Evolutionary conservation across 2,329 filamentous ascomycete genomes (phyloP).

Genomic region (Akanthomyces muscarius): DNA sequence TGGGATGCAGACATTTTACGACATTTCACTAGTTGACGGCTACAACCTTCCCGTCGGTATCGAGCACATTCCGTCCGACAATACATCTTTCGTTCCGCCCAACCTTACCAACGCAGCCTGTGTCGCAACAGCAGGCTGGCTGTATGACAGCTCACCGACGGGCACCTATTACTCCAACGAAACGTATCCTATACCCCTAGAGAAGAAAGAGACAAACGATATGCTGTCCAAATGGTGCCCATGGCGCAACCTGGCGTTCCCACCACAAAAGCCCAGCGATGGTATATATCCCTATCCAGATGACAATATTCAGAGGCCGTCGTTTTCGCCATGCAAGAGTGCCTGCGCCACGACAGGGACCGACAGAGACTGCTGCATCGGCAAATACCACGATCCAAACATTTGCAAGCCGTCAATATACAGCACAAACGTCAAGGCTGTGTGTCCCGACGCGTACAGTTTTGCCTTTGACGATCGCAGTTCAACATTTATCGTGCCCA

Average conservation of each 20-base stretch:
- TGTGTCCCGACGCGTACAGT: conserved; percentile 83
- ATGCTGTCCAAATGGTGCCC: conserved; percentile 70
- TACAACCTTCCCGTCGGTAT: conserved; percentile 74
- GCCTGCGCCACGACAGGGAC: conserved; percentile 67
- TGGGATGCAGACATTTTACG: conserved; percentile 68
- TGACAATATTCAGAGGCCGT: conserved; percentile 63
- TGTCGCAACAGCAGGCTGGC: conserved; percentile 63
- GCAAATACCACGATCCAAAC: conserved; percentile 58
- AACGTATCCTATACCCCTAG: conserved; percentile 64
- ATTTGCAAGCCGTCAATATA: conserved; percentile 66
- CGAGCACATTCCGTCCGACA: conserved; percentile 56
- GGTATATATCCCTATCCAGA: conserved; percentile 80
- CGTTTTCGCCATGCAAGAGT: conserved; percentile 74
- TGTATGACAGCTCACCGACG: conserved; percentile 51
- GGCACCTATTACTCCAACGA: conserved; percentile 60
- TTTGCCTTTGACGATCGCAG: conserved; percentile 61
- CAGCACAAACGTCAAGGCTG: conserved; percentile 63
- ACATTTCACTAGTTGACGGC: conserved; percentile 79
- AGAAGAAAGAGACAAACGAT: conserved; percentile 52
- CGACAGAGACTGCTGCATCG: conserved; percentile 71
- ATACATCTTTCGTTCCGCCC: conserved; percentile 64
- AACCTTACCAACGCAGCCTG: conserved; percentile 75
- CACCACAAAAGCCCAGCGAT: conserved; percentile 65
- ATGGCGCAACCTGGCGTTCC: conserved; percentile 68
- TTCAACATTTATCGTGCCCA: conserved; percentile 59